These are phyloP conservation scores for Discostella pseudostelligera DNA, from an alignment of 108 stramenopile genomes.

Conservation along the genomic window DNA sequence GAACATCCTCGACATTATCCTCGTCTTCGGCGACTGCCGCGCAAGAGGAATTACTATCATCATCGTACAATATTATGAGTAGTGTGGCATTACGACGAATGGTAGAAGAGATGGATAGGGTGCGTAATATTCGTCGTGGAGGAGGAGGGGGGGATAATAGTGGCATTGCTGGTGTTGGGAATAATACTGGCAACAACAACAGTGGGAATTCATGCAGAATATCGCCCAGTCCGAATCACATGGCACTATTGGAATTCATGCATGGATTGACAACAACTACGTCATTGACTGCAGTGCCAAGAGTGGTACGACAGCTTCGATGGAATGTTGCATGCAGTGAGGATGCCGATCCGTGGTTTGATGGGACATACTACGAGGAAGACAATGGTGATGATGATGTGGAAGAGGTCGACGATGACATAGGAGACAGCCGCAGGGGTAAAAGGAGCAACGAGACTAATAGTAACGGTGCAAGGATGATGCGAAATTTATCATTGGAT, in stretches of 20 bases:
- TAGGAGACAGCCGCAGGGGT: background rate
- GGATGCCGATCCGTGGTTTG: constrained; percentile 57
- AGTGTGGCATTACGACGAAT: constrained; percentile 2
- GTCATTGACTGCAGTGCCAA: background rate
- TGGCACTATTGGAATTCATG: constrained; percentile 30
- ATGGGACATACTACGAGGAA: constrained; percentile 22
- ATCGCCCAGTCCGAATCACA: constrained; percentile 29
- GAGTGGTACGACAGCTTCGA: constrained; percentile 52
- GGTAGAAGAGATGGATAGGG: constrained; percentile 41
- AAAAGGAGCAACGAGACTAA: background rate
- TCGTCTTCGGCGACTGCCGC: background rate
- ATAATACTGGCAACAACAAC: background rate
- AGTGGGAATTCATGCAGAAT: constrained; percentile 38
- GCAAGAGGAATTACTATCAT: background rate
- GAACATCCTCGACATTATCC: background rate
- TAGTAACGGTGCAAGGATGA: background rate
- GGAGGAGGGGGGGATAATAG: background rate
- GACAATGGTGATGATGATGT: constrained; percentile 7
- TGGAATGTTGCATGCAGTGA: constrained; percentile 56
- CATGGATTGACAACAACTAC: constrained; percentile 8
- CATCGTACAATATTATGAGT: background rate
- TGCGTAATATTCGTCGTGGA: constrained; percentile 10
- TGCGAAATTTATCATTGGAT: background rate
- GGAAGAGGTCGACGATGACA: background rate
- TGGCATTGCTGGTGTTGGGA: background rate